Evolutionary conservation across 768 basidiomycete species (phyloP), one percentile per base, ranked within the genome.

Genomic region (Mycena crocata): DNA sequence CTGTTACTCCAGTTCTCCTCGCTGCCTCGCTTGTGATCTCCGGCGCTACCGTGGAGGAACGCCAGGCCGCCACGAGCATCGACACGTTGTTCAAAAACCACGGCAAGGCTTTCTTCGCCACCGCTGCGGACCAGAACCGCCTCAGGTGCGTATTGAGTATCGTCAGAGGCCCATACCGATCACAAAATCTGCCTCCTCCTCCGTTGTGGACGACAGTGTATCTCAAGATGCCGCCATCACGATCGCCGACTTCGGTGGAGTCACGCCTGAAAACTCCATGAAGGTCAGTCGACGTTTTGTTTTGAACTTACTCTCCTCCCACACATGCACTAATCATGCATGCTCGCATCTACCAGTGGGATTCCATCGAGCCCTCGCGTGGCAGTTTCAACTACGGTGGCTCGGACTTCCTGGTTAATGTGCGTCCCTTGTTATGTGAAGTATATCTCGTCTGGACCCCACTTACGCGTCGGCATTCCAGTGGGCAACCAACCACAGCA

Each of bases 251-350:
- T 83, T 83, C 45, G 82, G 83, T 31, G 75, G 75, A n/a, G 78
- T 83, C 32, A 83, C 83, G 6, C 82, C 82, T 7, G 83, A 82
- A 74, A 81, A 82, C 71, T 81, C 80, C 34, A 82, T 83, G 82
- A 84, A 81, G 78, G 81, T 77, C n/a, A n/a, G n/a, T n/a, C n/a
- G n/a, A 60, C 14, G 55, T 24, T 15, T 28, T 58, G 3, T 1
- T 19, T 34, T n/a, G n/a, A n/a, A n/a, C n/a, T n/a, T n/a, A n/a
- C n/a, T n/a, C n/a, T n/a, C n/a, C n/a, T n/a, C n/a, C n/a, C n/a
- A n/a, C n/a, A n/a, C n/a, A n/a, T n/a, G n/a, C n/a, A n/a, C n/a
- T n/a, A n/a, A n/a, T 57, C 26, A 44, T 42, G n/a, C n/a, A n/a
- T 42, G 14, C 17, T 19, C n/a, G 8, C 30, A 24, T 35, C 31